These are phyloP conservation scores for Flammula alnicola DNA, from an alignment of 1,284 basidiomycete species.

Conservation along the genomic window DNA sequence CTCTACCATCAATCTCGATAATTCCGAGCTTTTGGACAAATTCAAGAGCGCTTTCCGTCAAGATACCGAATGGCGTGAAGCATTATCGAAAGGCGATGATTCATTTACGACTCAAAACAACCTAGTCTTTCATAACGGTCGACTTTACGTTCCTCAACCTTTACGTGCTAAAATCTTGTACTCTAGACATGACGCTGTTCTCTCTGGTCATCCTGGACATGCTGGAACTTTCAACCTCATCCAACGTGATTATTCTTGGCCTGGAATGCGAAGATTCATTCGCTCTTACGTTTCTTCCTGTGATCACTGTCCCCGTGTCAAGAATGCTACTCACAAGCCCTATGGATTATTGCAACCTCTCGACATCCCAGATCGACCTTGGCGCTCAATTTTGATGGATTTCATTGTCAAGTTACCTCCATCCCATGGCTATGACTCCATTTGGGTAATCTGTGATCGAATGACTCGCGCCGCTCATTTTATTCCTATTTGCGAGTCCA, in stretches of 20 bases:
- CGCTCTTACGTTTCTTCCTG: slow-evolving; percentile 36
- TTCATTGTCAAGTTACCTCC: slow-evolving; percentile 44
- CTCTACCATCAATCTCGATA: slow-evolving; percentile 34
- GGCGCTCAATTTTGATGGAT: slow-evolving; percentile 47
- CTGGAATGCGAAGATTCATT: slow-evolving; percentile 29
- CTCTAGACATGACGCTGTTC: slow-evolving; percentile 29
- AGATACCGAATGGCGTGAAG: slow-evolving; percentile 37
- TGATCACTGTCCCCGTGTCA: slow-evolving; percentile 34
- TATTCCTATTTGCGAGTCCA: slow-evolving; percentile 34
- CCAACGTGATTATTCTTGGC: slow-evolving; percentile 36
- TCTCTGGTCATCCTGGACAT: slow-evolving; percentile 34
- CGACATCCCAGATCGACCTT: slow-evolving; percentile 39
- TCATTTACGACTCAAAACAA: slow-evolving; percentile 32
- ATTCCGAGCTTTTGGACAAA: slow-evolving; percentile 31
- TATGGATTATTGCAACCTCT: slow-evolving; percentile 41
- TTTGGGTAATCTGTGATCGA: slow-evolving; percentile 41
- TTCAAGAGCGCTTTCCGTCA: slow-evolving; percentile 31
- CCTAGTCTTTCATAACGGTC: slow-evolving; percentile 37
- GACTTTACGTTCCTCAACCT: slow-evolving; percentile 41
- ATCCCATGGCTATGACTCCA: slow-evolving; percentile 38
- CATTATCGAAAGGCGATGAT: slow-evolving; percentile 27
- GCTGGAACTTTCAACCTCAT: slow-evolving; percentile 24
- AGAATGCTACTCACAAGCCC: slow-evolving; percentile 34
- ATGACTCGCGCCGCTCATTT: slow-evolving; percentile 43
- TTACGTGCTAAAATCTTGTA: slow-evolving; percentile 33